Percentiles rank a stretch among this genome's conserved stretches.
These are phyloP conservation scores for Podospora sp. DNA, from an alignment of 495 filamentous ascomycete species.

Conservation along the genomic window DNA sequence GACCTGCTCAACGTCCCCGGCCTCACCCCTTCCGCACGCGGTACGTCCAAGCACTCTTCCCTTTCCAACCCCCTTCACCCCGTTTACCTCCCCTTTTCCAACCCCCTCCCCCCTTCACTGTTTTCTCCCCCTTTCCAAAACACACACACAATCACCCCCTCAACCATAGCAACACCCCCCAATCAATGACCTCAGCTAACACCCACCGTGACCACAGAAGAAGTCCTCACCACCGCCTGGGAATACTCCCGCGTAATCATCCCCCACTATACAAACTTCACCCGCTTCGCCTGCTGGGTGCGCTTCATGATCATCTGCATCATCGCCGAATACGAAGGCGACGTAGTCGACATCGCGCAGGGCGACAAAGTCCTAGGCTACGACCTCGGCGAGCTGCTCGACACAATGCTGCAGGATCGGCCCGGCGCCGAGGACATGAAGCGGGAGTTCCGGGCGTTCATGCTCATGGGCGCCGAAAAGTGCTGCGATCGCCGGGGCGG, in stretches of 20 bases:
- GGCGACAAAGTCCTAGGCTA: conserved; percentile 23
- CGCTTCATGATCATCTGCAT: conserved; percentile 25
- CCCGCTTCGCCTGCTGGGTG: conserved; percentile 21
- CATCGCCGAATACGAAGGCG: conserved; percentile 27
- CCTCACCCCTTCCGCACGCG: too few species aligned
- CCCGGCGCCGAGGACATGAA: conserved; percentile 19
- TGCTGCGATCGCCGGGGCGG: not conserved
- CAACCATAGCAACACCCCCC: too few species aligned
- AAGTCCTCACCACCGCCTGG: conserved; percentile 22
- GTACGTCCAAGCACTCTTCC: too few species aligned
- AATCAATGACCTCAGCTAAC: too few species aligned
- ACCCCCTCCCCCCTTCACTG: too few species aligned
- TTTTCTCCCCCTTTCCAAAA: too few species aligned
- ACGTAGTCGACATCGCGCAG: conserved; percentile 2
- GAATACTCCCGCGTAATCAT: conserved; percentile 24
- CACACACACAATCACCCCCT: too few species aligned
- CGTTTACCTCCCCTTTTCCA: too few species aligned
- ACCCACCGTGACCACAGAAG: too few species aligned
- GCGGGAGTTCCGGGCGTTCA: conserved; percentile 23
- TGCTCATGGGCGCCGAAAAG: conserved; percentile 10
- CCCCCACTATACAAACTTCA: conserved; percentile 23
- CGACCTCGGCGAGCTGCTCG: conserved; percentile 22
- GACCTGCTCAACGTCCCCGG: too few species aligned
- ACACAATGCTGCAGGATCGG: conserved; percentile 16
- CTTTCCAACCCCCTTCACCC: too few species aligned